Percentiles rank a stretch among this genome's conserved stretches.
These are phyloP conservation scores for Pseudozyma hubeiensis DNA, from an alignment of 1,284 basidiomycete genomes.

Conservation along the genomic window DNA sequence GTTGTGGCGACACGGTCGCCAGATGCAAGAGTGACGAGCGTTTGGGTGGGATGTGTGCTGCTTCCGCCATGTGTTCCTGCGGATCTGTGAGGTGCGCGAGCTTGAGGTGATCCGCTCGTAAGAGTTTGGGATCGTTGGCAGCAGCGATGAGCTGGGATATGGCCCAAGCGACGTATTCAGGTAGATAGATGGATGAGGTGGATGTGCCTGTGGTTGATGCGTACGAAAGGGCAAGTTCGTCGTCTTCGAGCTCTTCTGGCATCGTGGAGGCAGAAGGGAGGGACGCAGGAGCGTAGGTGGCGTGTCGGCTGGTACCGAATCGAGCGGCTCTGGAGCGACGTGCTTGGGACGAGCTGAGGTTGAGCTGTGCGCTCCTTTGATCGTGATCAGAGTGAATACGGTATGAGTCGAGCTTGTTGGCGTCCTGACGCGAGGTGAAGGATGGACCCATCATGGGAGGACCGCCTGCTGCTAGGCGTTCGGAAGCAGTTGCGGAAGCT, in stretches of 20 bases:
- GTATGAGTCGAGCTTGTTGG: conserved; percentile 10
- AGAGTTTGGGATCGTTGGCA: conserved; percentile 37
- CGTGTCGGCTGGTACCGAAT: conserved; percentile 33
- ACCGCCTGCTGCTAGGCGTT: conserved; percentile 19
- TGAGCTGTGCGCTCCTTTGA: conserved; percentile 11
- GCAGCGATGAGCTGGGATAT: conserved; percentile 44
- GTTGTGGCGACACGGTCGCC: conserved; percentile 38
- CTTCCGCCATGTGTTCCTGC: conserved; percentile 33
- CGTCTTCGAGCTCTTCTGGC: conserved; percentile 14
- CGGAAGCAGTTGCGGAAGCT: conserved; percentile 31
- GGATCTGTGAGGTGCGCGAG: conserved; percentile 40
- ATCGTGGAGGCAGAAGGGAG: neutral
- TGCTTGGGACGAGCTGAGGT: conserved; percentile 46
- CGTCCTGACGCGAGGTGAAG: conserved; percentile 16
- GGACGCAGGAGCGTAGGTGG: conserved; percentile 12
- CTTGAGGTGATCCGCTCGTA: conserved; percentile 39
- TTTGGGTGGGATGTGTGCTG: conserved; percentile 41
- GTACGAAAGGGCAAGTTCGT: conserved; percentile 21
- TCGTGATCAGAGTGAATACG: conserved; percentile 15
- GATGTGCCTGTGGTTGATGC: conserved; percentile 36
- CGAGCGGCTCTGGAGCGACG: conserved; percentile 43
- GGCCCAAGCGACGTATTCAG: conserved; percentile 47
- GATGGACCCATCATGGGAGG: conserved; percentile 26
- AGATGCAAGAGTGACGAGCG: conserved; percentile 44
- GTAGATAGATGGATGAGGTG: conserved; percentile 36